These are phyloP conservation scores for Rhizophagus prolifer DNA, from an alignment of 192 early-diverging fungal genomes.

Conservation along the genomic window DNA sequence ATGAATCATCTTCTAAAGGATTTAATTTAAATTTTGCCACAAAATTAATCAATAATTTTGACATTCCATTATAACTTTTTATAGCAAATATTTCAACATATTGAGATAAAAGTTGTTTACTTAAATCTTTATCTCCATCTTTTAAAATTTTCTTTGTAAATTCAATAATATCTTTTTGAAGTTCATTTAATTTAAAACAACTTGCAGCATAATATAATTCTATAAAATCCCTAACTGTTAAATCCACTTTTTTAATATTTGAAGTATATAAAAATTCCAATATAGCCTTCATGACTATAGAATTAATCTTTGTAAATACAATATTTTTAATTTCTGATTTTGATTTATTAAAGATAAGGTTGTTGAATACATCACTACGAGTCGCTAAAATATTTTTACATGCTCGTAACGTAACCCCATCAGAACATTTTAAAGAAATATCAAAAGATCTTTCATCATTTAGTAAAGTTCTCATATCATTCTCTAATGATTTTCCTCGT, in stretches of 20 bases:
- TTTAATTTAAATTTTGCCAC: neutral
- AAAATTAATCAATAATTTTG: neutral
- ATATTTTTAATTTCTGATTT: neutral
- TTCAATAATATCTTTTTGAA: neutral
- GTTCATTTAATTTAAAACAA: neutral
- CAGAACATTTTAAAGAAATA: neutral
- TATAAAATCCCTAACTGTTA: neutral
- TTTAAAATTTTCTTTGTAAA: neutral
- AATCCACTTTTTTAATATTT: neutral
- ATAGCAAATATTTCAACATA: neutral
- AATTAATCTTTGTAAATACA: neutral
- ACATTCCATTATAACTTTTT: neutral
- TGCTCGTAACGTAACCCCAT: neutral
- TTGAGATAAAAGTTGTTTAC: neutral
- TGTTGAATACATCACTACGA: neutral
- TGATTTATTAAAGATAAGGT: neutral
- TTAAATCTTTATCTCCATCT: neutral
- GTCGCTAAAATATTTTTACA: neutral
- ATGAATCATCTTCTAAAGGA: neutral
- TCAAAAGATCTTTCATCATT: neutral
- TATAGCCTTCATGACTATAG: neutral
- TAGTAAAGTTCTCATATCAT: neutral
- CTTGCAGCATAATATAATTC: neutral
- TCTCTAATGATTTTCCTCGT: neutral
- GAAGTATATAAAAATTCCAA: constrained; percentile 7